Evolutionary conservation across 148 eudicot species (phyloP), one percentile per base, ranked within the genome.

Genomic region (Camellia lanceoleosa): DNA sequence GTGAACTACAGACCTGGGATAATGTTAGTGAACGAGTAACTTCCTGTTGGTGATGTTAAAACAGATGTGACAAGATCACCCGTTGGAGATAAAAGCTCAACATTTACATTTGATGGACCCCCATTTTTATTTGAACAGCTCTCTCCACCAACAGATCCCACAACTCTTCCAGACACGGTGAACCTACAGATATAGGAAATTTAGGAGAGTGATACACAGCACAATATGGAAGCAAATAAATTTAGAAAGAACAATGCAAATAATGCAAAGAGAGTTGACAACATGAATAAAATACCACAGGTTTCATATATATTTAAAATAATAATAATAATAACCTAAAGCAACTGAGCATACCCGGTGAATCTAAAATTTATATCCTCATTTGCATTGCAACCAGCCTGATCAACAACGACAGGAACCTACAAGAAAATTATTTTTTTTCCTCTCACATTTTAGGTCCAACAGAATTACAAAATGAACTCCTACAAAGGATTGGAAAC

Each of bases 361-460:
- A 92, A 97, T 63, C 86, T 89, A 79, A 97, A 94, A 87, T 97
- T 97, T 85, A 97, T 91, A 86, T 97, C 99, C 85, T 94, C 92
- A 68, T 97, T 97, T 73, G 87, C 97, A 82, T 97, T 97, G 88
- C 99, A 97, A 84, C 99, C 99, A 75, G 79, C 77, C 76, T 94
- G 87, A 85, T 94, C 98, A 80, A 96, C 85, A 71, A 87, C 85
- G 61, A 90, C 93, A 49, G 98, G 93, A 52, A 88, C 98, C 98
- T 95, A 82, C 71, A 75, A 80, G 51, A 66, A 66, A 16, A 80
- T 61, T 47, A 78, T 47, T 65, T 41, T 11, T 63, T 44, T 78
- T 75, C 64, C 59, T 15, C 81, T 76, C 72, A 90, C 76, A 74
- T 58, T 14, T 63, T 54, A 78, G 42, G 56, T 30, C 72, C 78